Evolutionary conservation across 2,329 filamentous ascomycete species (phyloP).

Genomic region (Sporothrix mexicana): DNA sequence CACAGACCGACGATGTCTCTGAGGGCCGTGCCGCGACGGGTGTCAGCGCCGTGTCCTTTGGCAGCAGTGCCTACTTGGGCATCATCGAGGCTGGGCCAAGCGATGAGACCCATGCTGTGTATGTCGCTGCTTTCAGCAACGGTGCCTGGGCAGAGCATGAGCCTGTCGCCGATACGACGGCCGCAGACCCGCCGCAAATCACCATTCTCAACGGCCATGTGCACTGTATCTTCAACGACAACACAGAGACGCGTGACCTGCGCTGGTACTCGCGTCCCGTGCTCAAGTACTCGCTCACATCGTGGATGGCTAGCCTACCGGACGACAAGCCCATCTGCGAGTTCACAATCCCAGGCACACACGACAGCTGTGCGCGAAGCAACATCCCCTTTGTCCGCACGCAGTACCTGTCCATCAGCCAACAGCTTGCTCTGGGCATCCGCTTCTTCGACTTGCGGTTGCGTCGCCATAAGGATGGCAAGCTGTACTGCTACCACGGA

Average conservation of each 20-base stretch:
- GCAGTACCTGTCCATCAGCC: conserved; percentile 65
- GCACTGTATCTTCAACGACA: conserved; percentile 46
- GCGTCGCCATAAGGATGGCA: conserved; percentile 47
- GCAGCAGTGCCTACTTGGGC: conserved; percentile 43
- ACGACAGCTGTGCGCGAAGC: conserved; percentile 63
- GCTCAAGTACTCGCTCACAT: conserved; percentile 48
- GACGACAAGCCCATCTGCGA: conserved; percentile 64
- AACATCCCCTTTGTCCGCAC: conserved; percentile 70
- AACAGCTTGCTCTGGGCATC: conserved; percentile 72
- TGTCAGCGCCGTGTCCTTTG: conserved; percentile 46
- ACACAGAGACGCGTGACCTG: conserved; percentile 43
- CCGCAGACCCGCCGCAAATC: conserved; percentile 41
- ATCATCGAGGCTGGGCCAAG: conserved; percentile 41
- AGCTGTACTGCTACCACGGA: conserved; percentile 72
- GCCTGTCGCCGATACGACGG: conserved; percentile 36
- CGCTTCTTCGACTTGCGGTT: conserved; percentile 70
- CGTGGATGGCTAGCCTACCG: conserved; percentile 68
- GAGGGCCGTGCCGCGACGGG: conserved; percentile 45
- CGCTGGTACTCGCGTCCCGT: conserved; percentile 47
- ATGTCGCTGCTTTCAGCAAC: conserved; percentile 37
- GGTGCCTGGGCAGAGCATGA: conserved; percentile 40
- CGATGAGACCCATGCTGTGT: conserved; percentile 38
- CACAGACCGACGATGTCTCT: conserved; percentile 44
- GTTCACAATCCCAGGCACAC: conserved; percentile 73
- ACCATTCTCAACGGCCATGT: conserved; percentile 43